phyloP scores from a whole-genome alignment of 2,329 filamentous ascomycete genomes.

The Zasmidium angulare region DNA sequence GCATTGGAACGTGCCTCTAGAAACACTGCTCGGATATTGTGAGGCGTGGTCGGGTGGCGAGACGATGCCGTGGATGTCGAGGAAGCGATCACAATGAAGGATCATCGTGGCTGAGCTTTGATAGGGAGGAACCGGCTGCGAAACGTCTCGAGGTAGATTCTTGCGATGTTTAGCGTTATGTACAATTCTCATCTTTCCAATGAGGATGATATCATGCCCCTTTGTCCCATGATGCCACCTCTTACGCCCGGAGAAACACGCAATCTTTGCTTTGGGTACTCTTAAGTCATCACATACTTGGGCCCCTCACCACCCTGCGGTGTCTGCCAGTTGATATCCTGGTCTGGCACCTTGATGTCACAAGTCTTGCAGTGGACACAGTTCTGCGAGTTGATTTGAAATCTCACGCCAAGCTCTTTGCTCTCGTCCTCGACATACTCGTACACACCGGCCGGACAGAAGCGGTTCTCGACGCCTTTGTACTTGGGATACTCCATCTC shows the following conservation, averaged over 20 bases:
- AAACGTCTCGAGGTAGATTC: neutral
- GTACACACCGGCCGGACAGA: slow-evolving; percentile 96
- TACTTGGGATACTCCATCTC: slow-evolving; percentile 79
- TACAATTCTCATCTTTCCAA: neutral
- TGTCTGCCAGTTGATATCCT: slow-evolving; percentile 94
- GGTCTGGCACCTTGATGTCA: slow-evolving; percentile 94
- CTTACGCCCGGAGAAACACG: neutral
- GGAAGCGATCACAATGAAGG: too few species aligned
- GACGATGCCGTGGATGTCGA: neutral
- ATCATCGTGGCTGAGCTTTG: too few species aligned
- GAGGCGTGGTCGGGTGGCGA: neutral
- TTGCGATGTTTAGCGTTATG: neutral
- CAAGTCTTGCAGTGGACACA: slow-evolving; percentile 99
- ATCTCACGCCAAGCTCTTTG: slow-evolving; percentile 84
- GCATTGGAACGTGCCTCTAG: neutral
- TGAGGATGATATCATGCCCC: neutral
- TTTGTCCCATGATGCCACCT: neutral
- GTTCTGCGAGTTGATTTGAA: slow-evolving; percentile 97
- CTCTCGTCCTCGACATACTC: slow-evolving; percentile 93
- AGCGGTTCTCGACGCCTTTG: slow-evolving; percentile 91
- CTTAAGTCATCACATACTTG: slow-evolving; percentile 61
- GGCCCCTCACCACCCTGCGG: slow-evolving; percentile 80
- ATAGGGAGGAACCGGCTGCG: neutral
- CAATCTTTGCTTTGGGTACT: neutral
- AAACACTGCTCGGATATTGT: neutral